Evolutionary conservation across 2,329 filamentous ascomycete genomes (phyloP).

Genomic region (Alternaria novae-zelandiae): DNA sequence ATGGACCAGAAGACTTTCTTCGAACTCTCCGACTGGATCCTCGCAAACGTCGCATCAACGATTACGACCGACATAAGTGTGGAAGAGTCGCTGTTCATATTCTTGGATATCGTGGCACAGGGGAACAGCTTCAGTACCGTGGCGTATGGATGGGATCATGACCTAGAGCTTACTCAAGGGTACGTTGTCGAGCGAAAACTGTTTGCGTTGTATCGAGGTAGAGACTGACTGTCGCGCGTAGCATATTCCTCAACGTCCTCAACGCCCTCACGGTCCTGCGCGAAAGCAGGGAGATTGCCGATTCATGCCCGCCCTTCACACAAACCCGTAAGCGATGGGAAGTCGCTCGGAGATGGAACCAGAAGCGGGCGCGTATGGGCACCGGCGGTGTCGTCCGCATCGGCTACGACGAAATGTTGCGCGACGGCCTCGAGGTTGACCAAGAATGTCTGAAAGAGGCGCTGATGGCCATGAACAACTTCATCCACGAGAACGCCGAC

Average conservation of each 20-base stretch:
- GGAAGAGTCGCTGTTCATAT: slow-evolving; percentile 47
- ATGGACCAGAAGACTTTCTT: slow-evolving; percentile 49
- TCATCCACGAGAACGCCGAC: slow-evolving; percentile 46
- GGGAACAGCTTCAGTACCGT: slow-evolving; percentile 44
- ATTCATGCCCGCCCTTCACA: slow-evolving; percentile 41
- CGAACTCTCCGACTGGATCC: slow-evolving; percentile 47
- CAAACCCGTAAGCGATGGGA: slow-evolving; percentile 42
- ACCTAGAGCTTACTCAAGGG: slow-evolving; percentile 45
- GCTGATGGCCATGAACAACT: slow-evolving; percentile 46
- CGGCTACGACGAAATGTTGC: slow-evolving; percentile 40
- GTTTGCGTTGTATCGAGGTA: background rate
- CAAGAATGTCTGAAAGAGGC: slow-evolving; percentile 42
- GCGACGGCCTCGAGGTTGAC: slow-evolving; percentile 42
- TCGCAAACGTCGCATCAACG: slow-evolving; percentile 40
- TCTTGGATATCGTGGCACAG: slow-evolving; percentile 47
- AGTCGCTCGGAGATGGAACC: slow-evolving; percentile 38
- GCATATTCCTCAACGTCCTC: slow-evolving; percentile 46
- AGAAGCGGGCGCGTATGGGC: slow-evolving; percentile 38
- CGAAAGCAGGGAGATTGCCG: slow-evolving; percentile 39
- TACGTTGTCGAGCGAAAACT: slow-evolving; percentile 22
- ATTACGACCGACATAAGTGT: slow-evolving; percentile 41
- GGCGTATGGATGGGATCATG: slow-evolving; percentile 45
- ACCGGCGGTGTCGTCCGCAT: slow-evolving; percentile 36
- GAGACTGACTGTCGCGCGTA: slow-evolving; percentile 18
- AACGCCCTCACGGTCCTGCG: slow-evolving; percentile 43